Evolutionary conservation across 768 basidiomycete genomes (phyloP).

Genomic region (Suillus ampliporus): DNA sequence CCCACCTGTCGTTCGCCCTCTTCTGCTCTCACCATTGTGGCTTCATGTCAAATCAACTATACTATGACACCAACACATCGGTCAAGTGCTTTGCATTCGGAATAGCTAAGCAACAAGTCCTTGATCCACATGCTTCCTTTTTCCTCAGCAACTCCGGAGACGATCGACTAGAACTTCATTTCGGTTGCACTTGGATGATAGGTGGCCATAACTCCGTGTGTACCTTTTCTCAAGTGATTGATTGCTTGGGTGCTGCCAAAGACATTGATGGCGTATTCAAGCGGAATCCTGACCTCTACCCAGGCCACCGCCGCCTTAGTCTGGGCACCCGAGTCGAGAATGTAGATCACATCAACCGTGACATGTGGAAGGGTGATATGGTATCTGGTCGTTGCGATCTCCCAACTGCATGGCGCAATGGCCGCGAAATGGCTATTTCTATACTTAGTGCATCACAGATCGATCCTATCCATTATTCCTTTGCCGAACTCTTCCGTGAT

Average conservation of each 20-base stretch:
- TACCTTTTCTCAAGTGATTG: constrained; percentile 13
- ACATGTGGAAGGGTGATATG: constrained; percentile 2
- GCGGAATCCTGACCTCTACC: constrained; percentile 28
- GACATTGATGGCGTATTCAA: constrained; percentile 26
- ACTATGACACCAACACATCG: constrained; percentile 33
- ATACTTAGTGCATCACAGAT: background rate
- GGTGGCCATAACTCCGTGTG: constrained; percentile 17
- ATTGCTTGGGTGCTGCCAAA: constrained; percentile 6
- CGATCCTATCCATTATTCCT: background rate
- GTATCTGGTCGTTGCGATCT: constrained; percentile 2
- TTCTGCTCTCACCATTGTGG: background rate
- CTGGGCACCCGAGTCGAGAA: constrained; percentile 17
- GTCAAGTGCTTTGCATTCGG: constrained; percentile 29
- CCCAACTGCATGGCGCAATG: background rate
- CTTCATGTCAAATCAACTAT: background rate
- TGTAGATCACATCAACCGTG: constrained; percentile 21
- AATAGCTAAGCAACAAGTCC: constrained; percentile 25
- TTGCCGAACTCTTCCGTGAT: background rate
- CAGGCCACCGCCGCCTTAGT: constrained; percentile 25
- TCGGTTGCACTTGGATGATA: background rate
- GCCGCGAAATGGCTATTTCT: background rate
- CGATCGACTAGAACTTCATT: constrained; percentile 18
- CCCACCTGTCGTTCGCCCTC: background rate
- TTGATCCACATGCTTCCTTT: constrained; percentile 16
- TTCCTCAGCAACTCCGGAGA: constrained; percentile 33